Evolutionary conservation across 768 basidiomycete genomes (phyloP).

Genomic region (Saitozyma sp.): DNA sequence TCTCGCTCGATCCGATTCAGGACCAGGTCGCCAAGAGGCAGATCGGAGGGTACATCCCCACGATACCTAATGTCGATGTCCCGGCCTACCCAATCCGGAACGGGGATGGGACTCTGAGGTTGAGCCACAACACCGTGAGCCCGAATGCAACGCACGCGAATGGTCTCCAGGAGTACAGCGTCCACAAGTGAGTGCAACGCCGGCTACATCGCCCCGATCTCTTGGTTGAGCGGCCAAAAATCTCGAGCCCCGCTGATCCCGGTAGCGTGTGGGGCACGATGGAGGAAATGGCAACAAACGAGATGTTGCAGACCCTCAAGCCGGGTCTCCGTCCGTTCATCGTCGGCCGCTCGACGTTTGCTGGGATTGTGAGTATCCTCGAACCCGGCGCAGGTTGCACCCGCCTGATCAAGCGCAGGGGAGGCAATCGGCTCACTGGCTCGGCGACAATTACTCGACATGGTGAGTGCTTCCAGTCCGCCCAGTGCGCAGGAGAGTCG

Average conservation of each 20-base stretch:
- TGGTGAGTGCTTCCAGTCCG: conserved; percentile 53
- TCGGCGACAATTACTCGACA: conserved; percentile 74
- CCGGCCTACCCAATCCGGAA: conserved; percentile 4
- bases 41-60: not conserved
- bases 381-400: not conserved
- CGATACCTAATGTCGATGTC: not conserved
- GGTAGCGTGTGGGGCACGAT: conserved; percentile 55
- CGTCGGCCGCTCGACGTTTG: conserved; percentile 47
- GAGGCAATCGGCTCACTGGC: conserved; percentile 42
- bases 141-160: conserved; percentile 58
- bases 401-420: conserved; percentile 1
- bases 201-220: not conserved
- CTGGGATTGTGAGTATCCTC: not conserved
- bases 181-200: conserved; percentile 19
- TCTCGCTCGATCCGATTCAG: no score
- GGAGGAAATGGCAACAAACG: conserved; percentile 68
- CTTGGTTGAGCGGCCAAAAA: no score
- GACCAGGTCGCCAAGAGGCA: no score
- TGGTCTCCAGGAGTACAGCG: conserved; percentile 55
- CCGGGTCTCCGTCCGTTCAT: conserved; percentile 65
- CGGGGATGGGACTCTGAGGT: not conserved
- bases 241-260: not conserved
- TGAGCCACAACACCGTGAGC: conserved; percentile 4
- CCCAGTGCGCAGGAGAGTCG: not conserved
- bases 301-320: conserved; percentile 60